These are phyloP conservation scores for Saccharomyces hybrid DNA, from an alignment of 1,139 yeast genomes.

Conservation along the genomic window DNA sequence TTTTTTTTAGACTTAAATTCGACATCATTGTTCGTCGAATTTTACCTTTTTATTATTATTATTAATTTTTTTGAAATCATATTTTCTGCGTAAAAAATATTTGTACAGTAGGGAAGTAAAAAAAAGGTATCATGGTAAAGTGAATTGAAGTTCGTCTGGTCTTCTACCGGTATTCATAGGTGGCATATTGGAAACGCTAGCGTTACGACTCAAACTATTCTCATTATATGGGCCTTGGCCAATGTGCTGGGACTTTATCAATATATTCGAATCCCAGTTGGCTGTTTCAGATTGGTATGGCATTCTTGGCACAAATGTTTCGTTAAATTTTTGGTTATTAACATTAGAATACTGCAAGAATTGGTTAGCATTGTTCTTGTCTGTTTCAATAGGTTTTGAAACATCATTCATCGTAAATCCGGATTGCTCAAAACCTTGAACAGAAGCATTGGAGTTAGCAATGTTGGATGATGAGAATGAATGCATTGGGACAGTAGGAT, in stretches of 20 bases:
- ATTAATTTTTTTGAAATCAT: neutral
- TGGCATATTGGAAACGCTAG: neutral
- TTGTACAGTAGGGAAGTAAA: neutral
- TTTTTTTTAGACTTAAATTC: neutral
- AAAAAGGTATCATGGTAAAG: neutral
- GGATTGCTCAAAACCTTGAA: neutral
- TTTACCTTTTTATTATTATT: neutral
- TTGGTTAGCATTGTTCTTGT: neutral
- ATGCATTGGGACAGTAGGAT: neutral
- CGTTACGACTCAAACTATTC: neutral
- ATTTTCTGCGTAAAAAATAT: neutral
- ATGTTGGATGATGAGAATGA: neutral
- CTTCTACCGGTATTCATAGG: neutral
- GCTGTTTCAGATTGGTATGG: neutral
- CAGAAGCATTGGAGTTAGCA: neutral
- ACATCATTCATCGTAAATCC: neutral
- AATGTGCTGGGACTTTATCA: neutral
- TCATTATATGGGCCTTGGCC: neutral
- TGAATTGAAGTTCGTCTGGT: neutral
- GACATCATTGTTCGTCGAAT: too few species aligned
- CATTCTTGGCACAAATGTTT: neutral
- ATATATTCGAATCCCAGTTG: neutral
- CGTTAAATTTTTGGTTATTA: neutral
- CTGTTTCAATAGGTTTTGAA: neutral
- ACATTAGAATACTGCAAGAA: neutral